A percentile compares a stretch with the other conserved stretches of the same genome.
phyloP scores from a whole-genome alignment of 2,329 filamentous ascomycete genomes.

The Aspergillus vadensis region DNA sequence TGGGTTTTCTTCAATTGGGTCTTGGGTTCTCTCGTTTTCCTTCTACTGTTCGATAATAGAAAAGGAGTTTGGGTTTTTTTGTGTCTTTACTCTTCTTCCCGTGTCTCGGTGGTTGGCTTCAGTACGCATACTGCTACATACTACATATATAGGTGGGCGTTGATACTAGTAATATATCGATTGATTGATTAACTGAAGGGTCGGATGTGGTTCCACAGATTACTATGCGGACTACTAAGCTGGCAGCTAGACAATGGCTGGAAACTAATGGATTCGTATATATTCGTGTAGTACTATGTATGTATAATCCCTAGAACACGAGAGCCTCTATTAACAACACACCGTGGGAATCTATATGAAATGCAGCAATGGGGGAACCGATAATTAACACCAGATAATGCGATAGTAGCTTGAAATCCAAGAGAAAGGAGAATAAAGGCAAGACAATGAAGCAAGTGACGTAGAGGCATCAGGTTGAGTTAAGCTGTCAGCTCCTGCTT shows the following conservation, averaged over 20 bases:
- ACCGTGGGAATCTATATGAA: constrained; percentile 18
- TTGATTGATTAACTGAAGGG: too few species aligned
- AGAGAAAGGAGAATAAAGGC: background rate
- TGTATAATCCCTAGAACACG: background rate
- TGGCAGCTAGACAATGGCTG: too few species aligned
- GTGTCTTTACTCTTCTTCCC: too few species aligned
- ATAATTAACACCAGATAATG: constrained; percentile 19
- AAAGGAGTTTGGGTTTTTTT: background rate
- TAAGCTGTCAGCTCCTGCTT: constrained; percentile 28
- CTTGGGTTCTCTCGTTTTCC: background rate
- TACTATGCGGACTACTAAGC: too few species aligned
- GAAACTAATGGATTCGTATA: too few species aligned
- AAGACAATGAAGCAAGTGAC: background rate
- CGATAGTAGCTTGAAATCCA: background rate
- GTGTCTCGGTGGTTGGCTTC: background rate
- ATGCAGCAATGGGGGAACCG: background rate
- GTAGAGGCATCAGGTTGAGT: background rate
- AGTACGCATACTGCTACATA: background rate
- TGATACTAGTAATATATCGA: too few species aligned
- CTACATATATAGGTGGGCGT: too few species aligned
- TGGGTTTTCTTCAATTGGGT: background rate
- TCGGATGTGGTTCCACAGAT: too few species aligned
- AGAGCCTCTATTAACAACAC: constrained; percentile 6
- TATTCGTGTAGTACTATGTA: background rate
- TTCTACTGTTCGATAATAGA: background rate